Evolutionary conservation across 2,329 filamentous ascomycete species (phyloP).

Genomic region (Alternaria tenuissima): DNA sequence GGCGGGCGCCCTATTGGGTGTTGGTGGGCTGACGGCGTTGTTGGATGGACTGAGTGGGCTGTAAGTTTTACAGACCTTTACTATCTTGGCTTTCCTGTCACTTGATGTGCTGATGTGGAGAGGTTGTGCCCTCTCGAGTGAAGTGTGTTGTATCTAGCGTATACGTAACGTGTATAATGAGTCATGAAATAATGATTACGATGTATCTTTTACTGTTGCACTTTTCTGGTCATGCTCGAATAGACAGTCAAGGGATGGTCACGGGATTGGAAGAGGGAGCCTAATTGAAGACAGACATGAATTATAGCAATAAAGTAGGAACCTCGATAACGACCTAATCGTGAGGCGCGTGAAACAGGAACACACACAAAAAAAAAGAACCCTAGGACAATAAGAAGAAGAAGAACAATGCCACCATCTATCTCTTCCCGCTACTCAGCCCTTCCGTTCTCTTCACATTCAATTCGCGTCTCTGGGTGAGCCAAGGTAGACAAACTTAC

Average conservation of each 20-base stretch:
- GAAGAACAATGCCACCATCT: background rate
- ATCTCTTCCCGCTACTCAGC: background rate
- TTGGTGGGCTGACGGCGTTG: constrained; percentile 49
- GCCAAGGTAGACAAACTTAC: background rate
- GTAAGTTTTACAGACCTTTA: constrained; percentile 3
- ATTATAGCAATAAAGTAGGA: background rate
- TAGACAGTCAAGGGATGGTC: too few species aligned
- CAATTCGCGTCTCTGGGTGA: background rate
- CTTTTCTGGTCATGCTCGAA: too few species aligned
- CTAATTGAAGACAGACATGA: background rate
- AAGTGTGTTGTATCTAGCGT: background rate
- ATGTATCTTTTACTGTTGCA: background rate
- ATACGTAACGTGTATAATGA: background rate
- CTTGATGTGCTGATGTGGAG: background rate
- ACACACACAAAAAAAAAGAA: background rate
- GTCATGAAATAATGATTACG: background rate
- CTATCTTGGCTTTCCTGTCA: background rate
- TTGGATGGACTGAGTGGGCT: constrained; percentile 46
- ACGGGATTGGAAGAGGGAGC: background rate
- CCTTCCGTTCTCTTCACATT: background rate
- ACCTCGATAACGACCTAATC: background rate
- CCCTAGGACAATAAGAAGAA: background rate
- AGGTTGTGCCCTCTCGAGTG: background rate
- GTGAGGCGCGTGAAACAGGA: background rate
- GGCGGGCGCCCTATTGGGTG: constrained; percentile 46